phyloP scores from a whole-genome alignment of 2,329 filamentous ascomycete species.

The Didymellaceae sp. region DNA sequence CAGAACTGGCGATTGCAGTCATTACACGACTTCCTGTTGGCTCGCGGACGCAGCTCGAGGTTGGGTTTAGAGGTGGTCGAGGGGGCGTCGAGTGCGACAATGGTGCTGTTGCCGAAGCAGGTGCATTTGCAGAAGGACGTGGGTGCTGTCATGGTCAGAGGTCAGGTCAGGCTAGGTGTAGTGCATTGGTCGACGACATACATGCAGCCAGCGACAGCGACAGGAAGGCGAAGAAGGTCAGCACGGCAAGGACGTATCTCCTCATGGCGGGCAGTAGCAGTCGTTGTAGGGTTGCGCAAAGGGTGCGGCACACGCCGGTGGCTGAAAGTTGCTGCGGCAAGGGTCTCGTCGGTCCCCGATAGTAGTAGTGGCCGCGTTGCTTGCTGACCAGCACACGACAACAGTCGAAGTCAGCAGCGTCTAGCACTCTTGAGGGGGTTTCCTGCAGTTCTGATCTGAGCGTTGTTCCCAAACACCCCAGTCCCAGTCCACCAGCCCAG shows the following conservation, averaged over 20 bases:
- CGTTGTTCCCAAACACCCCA: too few relatives aligned
- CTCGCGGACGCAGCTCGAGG: slow-evolving; percentile 35
- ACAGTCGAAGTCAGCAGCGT: not conserved
- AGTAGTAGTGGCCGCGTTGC: not conserved
- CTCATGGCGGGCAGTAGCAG: slow-evolving; percentile 21
- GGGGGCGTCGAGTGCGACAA: slow-evolving; percentile 66
- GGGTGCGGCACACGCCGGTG: slow-evolving; percentile 5
- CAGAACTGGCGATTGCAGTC: slow-evolving; percentile 74
- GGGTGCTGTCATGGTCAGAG: slow-evolving; percentile 48
- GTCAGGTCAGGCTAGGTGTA: not conserved
- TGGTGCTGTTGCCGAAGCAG: slow-evolving; percentile 71
- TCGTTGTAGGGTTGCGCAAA: slow-evolving; percentile 19
- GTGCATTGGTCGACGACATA: slow-evolving; percentile 35
- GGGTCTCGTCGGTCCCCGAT: slow-evolving; percentile 9
- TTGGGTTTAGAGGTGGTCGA: slow-evolving; percentile 33
- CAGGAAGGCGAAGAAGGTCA: slow-evolving; percentile 44
- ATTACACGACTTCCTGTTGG: slow-evolving; percentile 61
- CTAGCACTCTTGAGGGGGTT: too few relatives aligned
- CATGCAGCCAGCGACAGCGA: slow-evolving; percentile 53
- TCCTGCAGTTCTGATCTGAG: too few relatives aligned
- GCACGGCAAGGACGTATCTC: slow-evolving; percentile 30
- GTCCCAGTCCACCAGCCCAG: slow-evolving; percentile 1
- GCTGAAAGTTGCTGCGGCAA: slow-evolving; percentile 1
- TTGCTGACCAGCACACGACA: slow-evolving; percentile 6
- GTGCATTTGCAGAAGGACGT: slow-evolving; percentile 77